Evolutionary conservation across 371 early-diverging fungal species (phyloP), one percentile per base, ranked within the genome.

Genomic region (Edhazardia aedis): DNA sequence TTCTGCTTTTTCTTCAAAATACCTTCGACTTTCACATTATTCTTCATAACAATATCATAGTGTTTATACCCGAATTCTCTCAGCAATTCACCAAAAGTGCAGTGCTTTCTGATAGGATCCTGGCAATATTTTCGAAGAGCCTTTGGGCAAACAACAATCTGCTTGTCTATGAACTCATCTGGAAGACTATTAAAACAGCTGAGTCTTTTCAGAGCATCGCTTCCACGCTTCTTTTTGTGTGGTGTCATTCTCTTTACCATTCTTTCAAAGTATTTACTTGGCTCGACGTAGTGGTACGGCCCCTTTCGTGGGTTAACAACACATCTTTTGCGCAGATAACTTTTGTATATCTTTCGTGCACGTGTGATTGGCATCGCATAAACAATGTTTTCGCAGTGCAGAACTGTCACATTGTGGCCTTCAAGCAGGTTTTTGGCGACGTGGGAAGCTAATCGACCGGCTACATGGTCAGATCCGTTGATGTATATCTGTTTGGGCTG

Each of bases 21-120:
- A 84, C 83, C 86, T 89, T 71, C 91, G 81, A 83, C 88, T 88
- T 71, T 80, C 84, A 77, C 91, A 3, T 22, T 91, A 58, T 90
- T 79, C 72, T 81, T 80, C 72, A 79, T 80, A 65, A 91, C 83
- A 58, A 92, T 83, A 60, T 84, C 88, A 65, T 82, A 76, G 81
- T 93, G 88, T 78, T 92, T 95, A 96, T 98, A 98, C 71, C 99
- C 98, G 70, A 89, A 83, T 78, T 89, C 88, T 67, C 76, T 72
- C 54, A 88, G 78, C 67, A 98, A 78, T 66, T 89, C 83, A 71
- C 86, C 83, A 62, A 95, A 70, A 58, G 82, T 80, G 75, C 84
- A 83, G 82, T 76, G 88, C 82, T 88, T 92, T 75, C 93, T 86
- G 51, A 83, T 84, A 56, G 92, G 92, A 76, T 83, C 80, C 49